Evolutionary conservation across 371 early-diverging fungal genomes (phyloP), one percentile per base, ranked within the genome.

Genomic region (Rhizopus sp.): DNA sequence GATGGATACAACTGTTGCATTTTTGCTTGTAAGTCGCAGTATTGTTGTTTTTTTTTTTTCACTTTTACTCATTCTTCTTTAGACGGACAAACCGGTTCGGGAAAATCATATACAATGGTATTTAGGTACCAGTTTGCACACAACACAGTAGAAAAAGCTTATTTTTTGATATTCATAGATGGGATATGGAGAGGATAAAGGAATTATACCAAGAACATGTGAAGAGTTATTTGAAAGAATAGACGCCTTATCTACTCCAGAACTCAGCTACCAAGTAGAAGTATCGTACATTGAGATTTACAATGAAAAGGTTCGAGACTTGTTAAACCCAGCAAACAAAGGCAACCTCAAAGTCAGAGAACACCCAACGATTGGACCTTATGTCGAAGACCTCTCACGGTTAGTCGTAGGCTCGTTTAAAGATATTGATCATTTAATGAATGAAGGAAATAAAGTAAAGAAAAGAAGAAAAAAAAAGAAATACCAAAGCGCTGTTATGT

Each of bases 251-350:
- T 75, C 63, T 16, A 71, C 58, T 4, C 76, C 76, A 15, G 69
- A 72, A 7, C 57, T 80, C 9, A 77, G 80, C 15, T 90, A 79
- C 63, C 75, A 85, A 53, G 92, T 93, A 0, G 86, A 92, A 63
- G 93, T 93, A 12, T 86, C 87, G 7, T 95, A 92, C 60, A 83
- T 94, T 63, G 93, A 91, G 62, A 87, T 88, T 48, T 84, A 88
- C 60, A 87, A 87, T 68, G 98, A 99, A 68, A 82, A 87, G 13
- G 93, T 97, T 7, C 85, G 91, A 5, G 97, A 97, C 78, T 73
- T 98, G 35, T 68, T 97, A 34, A 90, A 87, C 56, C 89, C 92
- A 5, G 78, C 75, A 44, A 83, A 87, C 57, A 87, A 89, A 40
- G 85, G 78, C 5, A 87, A 88, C 57, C 73, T 94, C 38, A 81